These are phyloP conservation scores for Pyrenophora seminiperda DNA, from an alignment of 2,329 filamentous ascomycete species.

Conservation along the genomic window DNA sequence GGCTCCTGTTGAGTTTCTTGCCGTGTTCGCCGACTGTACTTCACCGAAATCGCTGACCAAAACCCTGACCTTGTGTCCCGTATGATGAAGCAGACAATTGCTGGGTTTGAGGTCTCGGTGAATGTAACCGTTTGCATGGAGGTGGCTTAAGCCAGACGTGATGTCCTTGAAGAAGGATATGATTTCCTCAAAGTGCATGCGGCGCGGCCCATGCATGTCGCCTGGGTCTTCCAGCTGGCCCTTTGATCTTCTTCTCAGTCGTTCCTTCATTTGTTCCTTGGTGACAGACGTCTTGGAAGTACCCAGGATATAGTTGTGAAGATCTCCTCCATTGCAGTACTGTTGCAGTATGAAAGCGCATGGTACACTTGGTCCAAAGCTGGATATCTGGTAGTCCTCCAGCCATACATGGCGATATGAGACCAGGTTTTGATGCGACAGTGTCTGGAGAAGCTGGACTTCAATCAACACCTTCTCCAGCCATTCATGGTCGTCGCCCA, in stretches of 20 bases:
- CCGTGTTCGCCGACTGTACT: constrained; percentile 81
- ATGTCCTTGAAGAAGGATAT: constrained; percentile 97
- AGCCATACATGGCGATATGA: constrained; percentile 98
- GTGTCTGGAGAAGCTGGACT: constrained; percentile 86
- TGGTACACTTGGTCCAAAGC: constrained; percentile 86
- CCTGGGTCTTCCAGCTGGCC: constrained; percentile 70
- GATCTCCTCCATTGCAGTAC: constrained; percentile 92
- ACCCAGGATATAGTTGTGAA: constrained; percentile 84
- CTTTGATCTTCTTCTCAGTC: constrained; percentile 79
- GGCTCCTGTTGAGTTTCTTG: constrained; percentile 86
- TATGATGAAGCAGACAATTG: constrained; percentile 87
- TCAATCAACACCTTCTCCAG: constrained; percentile 92
- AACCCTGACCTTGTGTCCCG: constrained; percentile 72
- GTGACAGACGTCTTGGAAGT: constrained; percentile 65
- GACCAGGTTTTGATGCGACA: constrained; percentile 93
- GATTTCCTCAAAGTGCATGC: constrained; percentile 83
- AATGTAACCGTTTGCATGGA: constrained; percentile 91
- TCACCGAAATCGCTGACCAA: constrained; percentile 98
- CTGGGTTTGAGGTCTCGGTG: constrained; percentile 95
- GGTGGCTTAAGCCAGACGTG: constrained; percentile 84
- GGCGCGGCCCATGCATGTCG: constrained; percentile 58
- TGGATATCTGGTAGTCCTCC: constrained; percentile 81
- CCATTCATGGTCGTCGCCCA: constrained; percentile 92
- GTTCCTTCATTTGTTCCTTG: constrained; percentile 86
- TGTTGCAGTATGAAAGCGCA: constrained; percentile 98